phyloP scores from a whole-genome alignment of 805 yeast genomes.

The Kazachstania martiniae region DNA sequence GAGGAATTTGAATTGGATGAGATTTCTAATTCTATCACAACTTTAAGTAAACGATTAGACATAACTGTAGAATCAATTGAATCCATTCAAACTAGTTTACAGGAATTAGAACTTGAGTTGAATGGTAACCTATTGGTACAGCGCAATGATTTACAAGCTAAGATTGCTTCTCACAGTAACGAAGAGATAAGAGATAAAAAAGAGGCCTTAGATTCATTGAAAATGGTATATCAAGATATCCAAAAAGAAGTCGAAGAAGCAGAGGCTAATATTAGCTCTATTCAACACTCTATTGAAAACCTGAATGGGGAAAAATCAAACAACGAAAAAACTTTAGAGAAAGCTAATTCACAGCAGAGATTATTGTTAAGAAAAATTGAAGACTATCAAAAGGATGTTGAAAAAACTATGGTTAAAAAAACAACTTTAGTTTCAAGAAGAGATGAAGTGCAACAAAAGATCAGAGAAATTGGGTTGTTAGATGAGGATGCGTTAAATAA shows the following conservation, averaged over 20 bases:
- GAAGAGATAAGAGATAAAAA: slow-evolving; percentile 16
- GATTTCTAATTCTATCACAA: slow-evolving; percentile 31
- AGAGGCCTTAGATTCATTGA: slow-evolving; percentile 17
- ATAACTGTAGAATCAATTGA: slow-evolving; percentile 17
- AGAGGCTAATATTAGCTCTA: slow-evolving; percentile 19
- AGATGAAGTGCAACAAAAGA: slow-evolving; percentile 60
- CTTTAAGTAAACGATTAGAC: slow-evolving; percentile 38
- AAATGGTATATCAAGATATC: too few species aligned
- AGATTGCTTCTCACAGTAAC: slow-evolving; percentile 8
- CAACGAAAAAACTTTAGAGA: slow-evolving; percentile 33
- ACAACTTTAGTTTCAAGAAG: slow-evolving; percentile 48
- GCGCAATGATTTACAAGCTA: slow-evolving; percentile 13
- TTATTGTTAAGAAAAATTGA: slow-evolving; percentile 46
- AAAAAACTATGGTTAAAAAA: slow-evolving; percentile 52
- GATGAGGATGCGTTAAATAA: slow-evolving; percentile 71
- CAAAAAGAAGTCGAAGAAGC: slow-evolving; percentile 25
- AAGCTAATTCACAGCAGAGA: slow-evolving; percentile 48
- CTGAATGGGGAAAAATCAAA: slow-evolving; percentile 22
- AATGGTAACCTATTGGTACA: slow-evolving; percentile 49
- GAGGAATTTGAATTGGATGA: slow-evolving; percentile 39
- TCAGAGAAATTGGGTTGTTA: slow-evolving; percentile 76
- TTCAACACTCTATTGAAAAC: slow-evolving; percentile 20
- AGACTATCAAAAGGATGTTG: slow-evolving; percentile 50
- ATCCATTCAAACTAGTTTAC: slow-evolving; percentile 15
- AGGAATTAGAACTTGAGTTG: slow-evolving; percentile 42